Base-by-base conservation (phyloP, 2,329 filamentous ascomycete species). In the Xylaria sp. region DNA sequence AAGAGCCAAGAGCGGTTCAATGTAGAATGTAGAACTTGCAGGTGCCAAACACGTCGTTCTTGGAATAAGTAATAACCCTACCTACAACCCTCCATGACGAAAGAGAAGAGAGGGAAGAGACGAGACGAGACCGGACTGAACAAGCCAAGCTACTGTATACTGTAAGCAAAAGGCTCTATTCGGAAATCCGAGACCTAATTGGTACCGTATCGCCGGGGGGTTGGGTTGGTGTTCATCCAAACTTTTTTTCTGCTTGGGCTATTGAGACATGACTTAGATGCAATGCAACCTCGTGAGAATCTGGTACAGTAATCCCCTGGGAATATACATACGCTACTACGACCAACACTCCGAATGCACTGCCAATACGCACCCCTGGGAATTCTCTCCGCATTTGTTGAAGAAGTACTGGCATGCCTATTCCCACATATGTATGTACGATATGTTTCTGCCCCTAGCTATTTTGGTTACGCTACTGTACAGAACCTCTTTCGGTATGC, bases 321-420 rank as follows among this genome's bases (percentile, higher is more conserved):
- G 51, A 54, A 14, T 4, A 28, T 56, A 54, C 50, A 54, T 25
- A 8, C 43, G 15, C 43, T 25, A 23, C 4, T 23, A 25, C 42
- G n/a, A n/a, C n/a, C n/a, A n/a, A n/a, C n/a, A n/a, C n/a, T n/a
- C n/a, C n/a, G n/a, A n/a, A n/a, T 11, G n/a, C 45, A 11, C 42
- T 37, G 23, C 46, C 31, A 55, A 23, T 45, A 60, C 46, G 11
- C 17, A 59, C 60, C 55, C 63, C 59, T 60, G 52, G 56, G 47
- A 9, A 31, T 31, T 57, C 63, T 65, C 63, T 59, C 63, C 60
- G 56, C 63, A 65, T 63, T 58, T n/a, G n/a, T n/a, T 59, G 37
- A 55, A 37, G 43, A 46, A 51, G 60, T 57, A 47, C 45, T 46
- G 15, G 4, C 28, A 4, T 31, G 9, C 28, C 4, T 31, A 4